phyloP scores from a whole-genome alignment of 306 rosid genomes.

The Quillaja saponaria region DNA sequence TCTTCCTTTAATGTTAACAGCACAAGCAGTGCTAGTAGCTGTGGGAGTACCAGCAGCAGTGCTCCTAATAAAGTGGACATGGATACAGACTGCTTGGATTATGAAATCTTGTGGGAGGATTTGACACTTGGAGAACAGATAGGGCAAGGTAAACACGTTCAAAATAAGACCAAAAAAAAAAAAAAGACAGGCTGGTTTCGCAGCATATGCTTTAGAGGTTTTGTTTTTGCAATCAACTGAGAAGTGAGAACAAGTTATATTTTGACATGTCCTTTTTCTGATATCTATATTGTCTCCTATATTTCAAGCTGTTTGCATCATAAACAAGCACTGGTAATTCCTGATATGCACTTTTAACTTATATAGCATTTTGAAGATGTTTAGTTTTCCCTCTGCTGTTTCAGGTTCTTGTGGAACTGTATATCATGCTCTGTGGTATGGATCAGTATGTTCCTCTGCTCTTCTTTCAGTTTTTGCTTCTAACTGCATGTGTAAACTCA shows the following conservation, averaged over 20 bases:
- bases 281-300: slow-evolving; percentile 7
- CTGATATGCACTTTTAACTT: no score
- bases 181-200: slow-evolving; percentile 20
- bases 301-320: slow-evolving; percentile 9
- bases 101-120: slow-evolving; percentile 98
- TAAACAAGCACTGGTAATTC: background rate
- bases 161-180: slow-evolving; percentile 24
- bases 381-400: slow-evolving; percentile 31
- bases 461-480: slow-evolving; percentile 44
- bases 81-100: slow-evolving; percentile 88
- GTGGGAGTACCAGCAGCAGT: slow-evolving; percentile 84
- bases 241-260: slow-evolving; percentile 7
- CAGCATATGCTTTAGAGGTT: slow-evolving; percentile 23
- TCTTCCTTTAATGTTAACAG: slow-evolving; percentile 81
- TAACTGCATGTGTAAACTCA: slow-evolving; percentile 14
- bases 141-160: slow-evolving; percentile 76
- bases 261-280: background rate
- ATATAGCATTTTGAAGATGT: slow-evolving; percentile 6
- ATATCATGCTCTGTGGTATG: slow-evolving; percentile 97
- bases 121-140: slow-evolving; percentile 87
- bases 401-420: slow-evolving; percentile 99
- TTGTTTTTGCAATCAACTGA: background rate
- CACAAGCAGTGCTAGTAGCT: slow-evolving; percentile 95
- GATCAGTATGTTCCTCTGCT: slow-evolving; percentile 90
- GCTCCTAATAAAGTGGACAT: slow-evolving; percentile 72